Evolutionary conservation across 78 protist genomes (phyloP), one percentile per base, ranked within the genome.

Genomic region (Trichosphaerium sp.): DNA sequence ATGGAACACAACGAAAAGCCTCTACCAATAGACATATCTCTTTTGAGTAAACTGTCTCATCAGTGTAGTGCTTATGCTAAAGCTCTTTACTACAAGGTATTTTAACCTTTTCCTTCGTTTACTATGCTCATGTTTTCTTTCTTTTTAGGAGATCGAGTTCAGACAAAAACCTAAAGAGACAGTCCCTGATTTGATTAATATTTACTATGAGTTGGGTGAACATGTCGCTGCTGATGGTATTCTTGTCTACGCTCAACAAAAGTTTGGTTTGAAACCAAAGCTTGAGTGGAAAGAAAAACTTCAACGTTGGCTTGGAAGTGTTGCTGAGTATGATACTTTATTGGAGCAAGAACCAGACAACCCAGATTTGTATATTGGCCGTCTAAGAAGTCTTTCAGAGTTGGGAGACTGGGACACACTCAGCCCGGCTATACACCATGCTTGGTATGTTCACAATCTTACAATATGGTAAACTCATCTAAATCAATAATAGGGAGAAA

Each of bases 1-100:
- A 54, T 54, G 59, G 59, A 54, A 54, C 59, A 54, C 59, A 35
- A 54, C 29, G 59, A 54, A 10, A 54, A 54, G 59, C 6, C 43
- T 32, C 32, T 54, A 35, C 59, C 59, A 6, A 54, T 54, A 54
- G 59, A 54, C 29, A 54, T 10, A n/a, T 32, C 29, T 10, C 29
- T 35, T 34, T 35, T 54, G 10, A 6, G 43, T 10, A 35, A 54
- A 12, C 32, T 54, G 10, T 32, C 59, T n/a, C 43, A 54, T 10
- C 43, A 54, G 59, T 54, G 59, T 54, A 34, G 43, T 10, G 59
- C 59, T 10, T 54, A 54, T 35, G 59, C 59, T 6, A 54, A 54
- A 35, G 59, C 59, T 6, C 10, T 54, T 6, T 54, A 34, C 10
- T 54, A 54, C 59, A 54, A 54, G 10, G 59, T 34, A 54, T n/a